Percentiles rank a stretch among this genome's conserved stretches.
These are phyloP conservation scores for Annulohypoxylon truncatum DNA, from an alignment of 2,329 filamentous ascomycete genomes.

Conservation along the genomic window DNA sequence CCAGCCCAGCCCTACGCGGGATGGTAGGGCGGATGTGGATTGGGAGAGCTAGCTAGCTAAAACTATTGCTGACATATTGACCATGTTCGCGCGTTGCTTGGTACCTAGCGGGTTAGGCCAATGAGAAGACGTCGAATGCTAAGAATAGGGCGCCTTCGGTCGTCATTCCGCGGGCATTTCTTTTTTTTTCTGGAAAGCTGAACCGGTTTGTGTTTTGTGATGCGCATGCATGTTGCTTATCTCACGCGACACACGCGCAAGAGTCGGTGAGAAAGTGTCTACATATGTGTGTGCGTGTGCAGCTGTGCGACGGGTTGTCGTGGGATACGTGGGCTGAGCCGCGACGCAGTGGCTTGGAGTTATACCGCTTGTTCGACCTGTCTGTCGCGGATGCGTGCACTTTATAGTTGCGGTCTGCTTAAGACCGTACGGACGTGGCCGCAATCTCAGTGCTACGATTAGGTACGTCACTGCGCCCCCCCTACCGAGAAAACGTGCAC, in stretches of 20 bases:
- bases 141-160: conserved; percentile 31
- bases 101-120: conserved; percentile 24
- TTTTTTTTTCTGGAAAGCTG: conserved; percentile 20
- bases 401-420: conserved; percentile 37
- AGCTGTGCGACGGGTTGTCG: conserved; percentile 1
- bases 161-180: background rate
- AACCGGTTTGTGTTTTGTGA: conserved; percentile 18
- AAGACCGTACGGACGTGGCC: conserved; percentile 23
- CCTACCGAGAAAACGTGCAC: background rate
- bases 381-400: background rate
- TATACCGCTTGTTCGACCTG: conserved; percentile 46
- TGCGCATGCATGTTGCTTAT: conserved; percentile 33
- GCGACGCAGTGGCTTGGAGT: conserved; percentile 17
- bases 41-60: no score
- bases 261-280: conserved; percentile 36
- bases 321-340: conserved; percentile 21
- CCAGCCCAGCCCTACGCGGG: conserved; percentile 28
- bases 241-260: conserved; percentile 33
- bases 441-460: conserved; percentile 2
- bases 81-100: conserved; percentile 2
- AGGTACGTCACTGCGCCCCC: background rate
- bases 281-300: background rate
- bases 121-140: conserved; percentile 10
- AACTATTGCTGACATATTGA: conserved; percentile 22
- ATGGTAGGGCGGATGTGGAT: background rate